Evolutionary conservation across 2,329 filamentous ascomycete genomes (phyloP).

Genomic region (Passalora sequoiae): DNA sequence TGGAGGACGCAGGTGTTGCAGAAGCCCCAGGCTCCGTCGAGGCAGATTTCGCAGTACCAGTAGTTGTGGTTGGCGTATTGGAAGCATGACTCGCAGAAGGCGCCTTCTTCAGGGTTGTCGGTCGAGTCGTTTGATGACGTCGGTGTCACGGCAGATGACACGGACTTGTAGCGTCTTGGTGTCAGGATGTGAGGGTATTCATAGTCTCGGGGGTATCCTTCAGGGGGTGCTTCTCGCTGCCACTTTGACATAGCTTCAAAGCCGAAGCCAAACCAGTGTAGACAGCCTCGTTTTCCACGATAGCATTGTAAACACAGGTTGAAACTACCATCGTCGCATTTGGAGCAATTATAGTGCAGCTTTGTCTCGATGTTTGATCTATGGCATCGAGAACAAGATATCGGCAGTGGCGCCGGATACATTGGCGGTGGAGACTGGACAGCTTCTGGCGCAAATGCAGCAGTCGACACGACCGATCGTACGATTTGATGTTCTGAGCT

Average conservation of each 20-base stretch:
- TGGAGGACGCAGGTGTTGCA: slow-evolving; percentile 83
- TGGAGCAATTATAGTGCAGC: slow-evolving; percentile 74
- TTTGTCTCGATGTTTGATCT: slow-evolving; percentile 74
- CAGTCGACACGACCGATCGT: slow-evolving; percentile 20
- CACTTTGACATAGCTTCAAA: slow-evolving; percentile 56
- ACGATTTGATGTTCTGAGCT: slow-evolving; percentile 11
- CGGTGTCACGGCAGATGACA: neutral
- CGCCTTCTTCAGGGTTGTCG: slow-evolving; percentile 62
- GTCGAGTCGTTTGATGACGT: slow-evolving; percentile 35
- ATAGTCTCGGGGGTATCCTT: slow-evolving; percentile 37
- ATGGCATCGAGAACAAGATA: slow-evolving; percentile 68
- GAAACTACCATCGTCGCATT: slow-evolving; percentile 66
- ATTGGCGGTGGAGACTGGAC: slow-evolving; percentile 38
- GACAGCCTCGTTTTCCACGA: slow-evolving; percentile 67
- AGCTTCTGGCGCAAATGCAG: slow-evolving; percentile 29
- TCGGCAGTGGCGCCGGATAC: slow-evolving; percentile 50
- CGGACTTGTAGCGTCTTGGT: slow-evolving; percentile 42
- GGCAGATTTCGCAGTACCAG: slow-evolving; percentile 84
- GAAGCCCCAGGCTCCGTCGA: slow-evolving; percentile 91
- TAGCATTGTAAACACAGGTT: slow-evolving; percentile 81
- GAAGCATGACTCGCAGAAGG: slow-evolving; percentile 75
- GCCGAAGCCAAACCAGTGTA: slow-evolving; percentile 85
- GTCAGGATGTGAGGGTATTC: slow-evolving; percentile 51
- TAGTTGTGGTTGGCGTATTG: slow-evolving; percentile 75
- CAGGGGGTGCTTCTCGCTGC: slow-evolving; percentile 35